Base-by-base conservation (phyloP, 2,329 filamentous ascomycete species). In the Myriosclerotinia curreyana region DNA sequence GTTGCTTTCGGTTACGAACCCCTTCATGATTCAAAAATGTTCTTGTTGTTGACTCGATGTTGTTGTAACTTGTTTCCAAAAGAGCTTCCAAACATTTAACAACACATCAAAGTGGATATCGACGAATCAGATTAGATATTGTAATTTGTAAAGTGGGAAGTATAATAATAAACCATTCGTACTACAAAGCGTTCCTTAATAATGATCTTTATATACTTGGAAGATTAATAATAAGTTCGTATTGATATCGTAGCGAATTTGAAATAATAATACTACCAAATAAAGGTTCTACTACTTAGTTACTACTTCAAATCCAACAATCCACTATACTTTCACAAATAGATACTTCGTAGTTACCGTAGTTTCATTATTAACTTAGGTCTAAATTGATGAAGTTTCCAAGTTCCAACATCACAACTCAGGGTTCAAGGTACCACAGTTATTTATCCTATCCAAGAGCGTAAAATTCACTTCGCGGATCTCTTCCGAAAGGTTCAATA, bases 61-160 rank as follows among this genome's bases (percentile, higher is more conserved):
- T 6, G 28, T 31, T 31, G n/a, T n/a, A n/a, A n/a, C n/a, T 31
- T 31, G 28, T 31, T 31, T 31, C 28, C 28, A 44, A 56, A 34
- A 56, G 25, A 40, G 15, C 20, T 46, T 56, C 44, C 22, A 25
- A 56, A 34, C 17, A 34, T 38, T 55, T 34, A 58, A 58, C 54
- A 58, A 46, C 40, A 58, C 54, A 58, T 58, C 54, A 48, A 58
- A 46, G 40, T 58, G 54, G 54, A 34, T 28, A 46, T 36, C 40
- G 54, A 25, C 40, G 28, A n/a, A n/a, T n/a, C n/a, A n/a, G n/a
- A 46, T 46, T 34, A 34, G 54, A 58, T 58, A 58, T 58, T 20
- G 40, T 22, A 14, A 53, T 20, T 46, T 20, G 31, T 15, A 14
- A 53, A 31, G 9, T 22, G 22, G 20, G 22, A 53, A 38, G 50